phyloP scores from a whole-genome alignment of 345 rosid species.

The Hirschfeldia incana region DNA sequence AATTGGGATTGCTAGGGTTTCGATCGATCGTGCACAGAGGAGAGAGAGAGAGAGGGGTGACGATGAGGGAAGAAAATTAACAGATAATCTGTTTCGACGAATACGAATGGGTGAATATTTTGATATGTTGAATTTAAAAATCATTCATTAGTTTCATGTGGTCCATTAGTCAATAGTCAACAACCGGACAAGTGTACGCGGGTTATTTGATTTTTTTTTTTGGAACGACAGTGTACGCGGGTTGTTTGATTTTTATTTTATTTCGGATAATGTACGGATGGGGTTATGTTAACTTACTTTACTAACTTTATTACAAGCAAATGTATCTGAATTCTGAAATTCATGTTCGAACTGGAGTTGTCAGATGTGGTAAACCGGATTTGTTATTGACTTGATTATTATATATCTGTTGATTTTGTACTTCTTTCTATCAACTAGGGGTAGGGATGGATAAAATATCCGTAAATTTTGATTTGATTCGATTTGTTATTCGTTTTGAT shows the following conservation, averaged over 20 bases:
- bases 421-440: too few species aligned
- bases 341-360: neutral
- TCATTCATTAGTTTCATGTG: conserved; percentile 18
- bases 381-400: neutral
- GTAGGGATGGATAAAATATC: too few species aligned
- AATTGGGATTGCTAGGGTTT: conserved; percentile 40
- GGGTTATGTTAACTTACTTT: neutral
- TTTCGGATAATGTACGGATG: neutral
- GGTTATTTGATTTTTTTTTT: neutral
- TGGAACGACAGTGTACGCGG: neutral
- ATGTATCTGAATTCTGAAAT: conserved; percentile 1
- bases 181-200: conserved; percentile 9
- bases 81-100: neutral
- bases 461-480: too few species aligned
- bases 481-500: too few species aligned
- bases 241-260: neutral
- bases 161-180: conserved; percentile 26
- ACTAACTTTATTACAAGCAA: neutral
- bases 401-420: too few species aligned
- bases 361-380: neutral
- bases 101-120: conserved; percentile 9
- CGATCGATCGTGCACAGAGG: conserved; percentile 1
- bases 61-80: neutral
- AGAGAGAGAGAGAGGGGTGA: neutral
- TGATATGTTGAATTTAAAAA: conserved; percentile 8